phyloP scores from a whole-genome alignment of 1,284 basidiomycete genomes.

The Xerocomus amazonicus region DNA sequence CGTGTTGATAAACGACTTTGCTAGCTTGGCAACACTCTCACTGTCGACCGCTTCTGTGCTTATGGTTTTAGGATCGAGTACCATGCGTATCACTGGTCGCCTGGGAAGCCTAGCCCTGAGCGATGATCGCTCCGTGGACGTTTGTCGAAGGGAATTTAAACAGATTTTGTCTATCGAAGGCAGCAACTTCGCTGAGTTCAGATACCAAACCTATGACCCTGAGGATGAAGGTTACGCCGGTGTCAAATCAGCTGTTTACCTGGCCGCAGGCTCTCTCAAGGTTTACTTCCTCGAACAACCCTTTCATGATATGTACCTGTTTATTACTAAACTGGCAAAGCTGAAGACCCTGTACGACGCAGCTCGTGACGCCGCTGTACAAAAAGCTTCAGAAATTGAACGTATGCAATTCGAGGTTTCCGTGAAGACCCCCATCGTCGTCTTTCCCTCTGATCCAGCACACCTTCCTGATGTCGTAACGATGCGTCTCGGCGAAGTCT shows the following conservation, averaged over 20 bases:
- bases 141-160: slow-evolving; percentile 71
- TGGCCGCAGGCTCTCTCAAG: slow-evolving; percentile 90
- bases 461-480: slow-evolving; percentile 69
- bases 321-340: slow-evolving; percentile 84
- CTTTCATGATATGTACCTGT: slow-evolving; percentile 81
- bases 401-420: slow-evolving; percentile 90
- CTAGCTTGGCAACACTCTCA: slow-evolving; percentile 80
- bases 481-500: slow-evolving; percentile 87
- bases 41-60: slow-evolving; percentile 90
- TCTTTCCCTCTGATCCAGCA: slow-evolving; percentile 77
- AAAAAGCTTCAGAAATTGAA: slow-evolving; percentile 85
- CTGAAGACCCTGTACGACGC: slow-evolving; percentile 95
- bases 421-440: slow-evolving; percentile 89
- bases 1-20: slow-evolving; percentile 75
- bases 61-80: slow-evolving; percentile 72
- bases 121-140: slow-evolving; percentile 67
- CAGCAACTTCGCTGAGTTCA: slow-evolving; percentile 92
- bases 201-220: slow-evolving; percentile 91
- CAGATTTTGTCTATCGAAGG: slow-evolving; percentile 94
- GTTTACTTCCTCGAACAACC: slow-evolving; percentile 89
- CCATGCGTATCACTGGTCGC: slow-evolving; percentile 79
- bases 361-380: slow-evolving; percentile 90
- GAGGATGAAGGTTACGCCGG: slow-evolving; percentile 67
- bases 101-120: slow-evolving; percentile 84
- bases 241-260: slow-evolving; percentile 82